phyloP scores from a whole-genome alignment of 331 rosid genomes.

The Malus hybrid region DNA sequence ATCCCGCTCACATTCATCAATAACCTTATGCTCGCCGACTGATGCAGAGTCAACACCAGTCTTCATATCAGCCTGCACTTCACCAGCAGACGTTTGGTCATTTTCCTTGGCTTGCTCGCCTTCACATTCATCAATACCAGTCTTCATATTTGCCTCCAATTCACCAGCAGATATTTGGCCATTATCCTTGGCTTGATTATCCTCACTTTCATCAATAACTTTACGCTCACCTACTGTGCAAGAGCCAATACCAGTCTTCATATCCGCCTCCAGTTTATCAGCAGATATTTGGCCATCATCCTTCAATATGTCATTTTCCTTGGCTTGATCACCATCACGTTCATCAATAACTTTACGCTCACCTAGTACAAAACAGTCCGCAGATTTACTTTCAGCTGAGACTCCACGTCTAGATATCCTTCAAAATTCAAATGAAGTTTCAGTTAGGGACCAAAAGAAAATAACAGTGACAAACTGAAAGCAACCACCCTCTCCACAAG shows the following conservation, averaged over 20 bases:
- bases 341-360: constrained; percentile 7
- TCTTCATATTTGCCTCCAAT: constrained; percentile 9
- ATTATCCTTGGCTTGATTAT: constrained; percentile 10
- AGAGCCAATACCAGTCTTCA: constrained; percentile 8
- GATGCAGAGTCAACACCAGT: not conserved
- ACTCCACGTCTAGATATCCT: constrained; percentile 21
- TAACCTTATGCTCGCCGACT: not conserved
- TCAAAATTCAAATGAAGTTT: not conserved
- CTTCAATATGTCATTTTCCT: not conserved
- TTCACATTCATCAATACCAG: constrained; percentile 15
- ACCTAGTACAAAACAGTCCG: not conserved
- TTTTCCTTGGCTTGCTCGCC: constrained; percentile 7
- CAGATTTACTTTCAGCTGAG: constrained; percentile 16
- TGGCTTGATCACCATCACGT: constrained; percentile 7
- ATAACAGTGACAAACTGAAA: not conserved
- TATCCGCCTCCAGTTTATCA: constrained; percentile 11
- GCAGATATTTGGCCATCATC: constrained; percentile 14
- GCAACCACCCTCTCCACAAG: not conserved
- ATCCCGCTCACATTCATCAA: constrained; percentile 12
- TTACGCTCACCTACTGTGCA: constrained; percentile 4
- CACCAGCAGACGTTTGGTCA: constrained; percentile 4
- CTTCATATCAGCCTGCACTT: constrained; percentile 15
- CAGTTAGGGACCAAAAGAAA: constrained; percentile 3
- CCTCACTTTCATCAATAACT: constrained; percentile 14
- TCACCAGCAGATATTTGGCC: constrained; percentile 8